Evolutionary conservation across 2,329 filamentous ascomycete species (phyloP), one percentile per base, ranked within the genome.

Genomic region (Bipolaris zeicola): DNA sequence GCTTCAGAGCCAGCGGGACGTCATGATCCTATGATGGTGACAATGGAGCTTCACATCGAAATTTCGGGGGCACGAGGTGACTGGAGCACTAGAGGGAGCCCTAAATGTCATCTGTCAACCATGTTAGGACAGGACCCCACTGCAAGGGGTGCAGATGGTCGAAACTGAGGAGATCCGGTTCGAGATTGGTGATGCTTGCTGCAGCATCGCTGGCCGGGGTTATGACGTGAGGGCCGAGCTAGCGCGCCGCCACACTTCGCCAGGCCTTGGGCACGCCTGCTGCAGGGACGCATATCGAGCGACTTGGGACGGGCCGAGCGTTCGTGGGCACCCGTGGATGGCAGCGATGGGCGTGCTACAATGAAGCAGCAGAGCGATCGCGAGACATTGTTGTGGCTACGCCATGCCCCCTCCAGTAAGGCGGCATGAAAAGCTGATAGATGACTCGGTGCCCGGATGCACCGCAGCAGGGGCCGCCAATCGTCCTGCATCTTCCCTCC

Each of bases 311-410:
- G 65, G 65, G 55, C 66, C 64, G 65, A 60, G 53, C 52, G 55
- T 57, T 52, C 52, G 57, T 52, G 49, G 41, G 28, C 36, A 37
- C 43, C 51, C 24, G 44, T 55, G 34, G 24, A 49, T 56, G 28
- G 43, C 45, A n/a, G 61, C 69, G 69, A 71, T 72, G 63, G 58
- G 63, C 58, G 62, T 62, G 65, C 50, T 63, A 61, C 68, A 66
- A 70, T 69, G 50, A 64, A 65, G 62, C 46, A 53, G 42, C 55
- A 49, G 50, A 50, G 52, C 52, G 69, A 73, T 73, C 70, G 70
- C 63, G 66, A 68, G 45, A 50, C 37, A 24, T 10, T 31, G 28
- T 31, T 31, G 46, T 34, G 51, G 42, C 61, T 58, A 49, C 48
- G 36, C 62, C 61, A 64, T 55, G 52, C 68, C 66, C 33, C 26